Evolutionary conservation across 2,329 filamentous ascomycete species (phyloP).

Genomic region (Beauveria caledonica): DNA sequence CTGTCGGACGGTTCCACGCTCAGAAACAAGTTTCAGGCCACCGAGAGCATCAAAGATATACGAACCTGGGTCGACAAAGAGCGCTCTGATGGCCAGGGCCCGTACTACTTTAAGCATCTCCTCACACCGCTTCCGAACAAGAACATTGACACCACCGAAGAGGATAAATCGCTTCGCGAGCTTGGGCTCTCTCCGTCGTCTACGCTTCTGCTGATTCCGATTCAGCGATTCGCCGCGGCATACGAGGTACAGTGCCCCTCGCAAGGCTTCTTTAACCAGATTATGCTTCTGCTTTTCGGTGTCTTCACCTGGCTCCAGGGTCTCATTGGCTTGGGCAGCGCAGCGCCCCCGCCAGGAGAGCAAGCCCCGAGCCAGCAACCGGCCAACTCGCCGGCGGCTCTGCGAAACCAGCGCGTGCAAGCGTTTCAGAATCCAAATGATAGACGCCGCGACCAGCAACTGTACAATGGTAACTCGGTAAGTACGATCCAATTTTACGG

Average conservation of each 20-base stretch:
- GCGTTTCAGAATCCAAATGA: conserved; percentile 30
- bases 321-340: conserved; percentile 20
- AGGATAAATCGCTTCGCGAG: conserved; percentile 57
- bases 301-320: conserved; percentile 23
- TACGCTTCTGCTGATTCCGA: conserved; percentile 73
- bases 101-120: conserved; percentile 80
- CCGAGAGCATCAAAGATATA: conserved; percentile 58
- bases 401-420: conserved; percentile 18
- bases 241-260: conserved; percentile 26
- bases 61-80: conserved; percentile 68
- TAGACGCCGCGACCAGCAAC: conserved; percentile 53
- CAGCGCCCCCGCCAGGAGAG: neutral
- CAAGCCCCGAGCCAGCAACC: neutral
- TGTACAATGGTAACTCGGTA: conserved; percentile 91
- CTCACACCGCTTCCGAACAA: conserved; percentile 70
- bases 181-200: conserved; percentile 71
- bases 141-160: conserved; percentile 66
- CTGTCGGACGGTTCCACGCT: conserved; percentile 79
- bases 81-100: conserved; percentile 46
- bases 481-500: conserved; percentile 21
- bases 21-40: conserved; percentile 60
- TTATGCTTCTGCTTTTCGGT: conserved; percentile 23
- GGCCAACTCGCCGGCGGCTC: conserved; percentile 8
- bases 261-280: conserved; percentile 19
- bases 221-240: conserved; percentile 39